Evolutionary conservation across 2,329 filamentous ascomycete genomes (phyloP), one percentile per base, ranked within the genome.

Genomic region (Sclerotinia subarctica): DNA sequence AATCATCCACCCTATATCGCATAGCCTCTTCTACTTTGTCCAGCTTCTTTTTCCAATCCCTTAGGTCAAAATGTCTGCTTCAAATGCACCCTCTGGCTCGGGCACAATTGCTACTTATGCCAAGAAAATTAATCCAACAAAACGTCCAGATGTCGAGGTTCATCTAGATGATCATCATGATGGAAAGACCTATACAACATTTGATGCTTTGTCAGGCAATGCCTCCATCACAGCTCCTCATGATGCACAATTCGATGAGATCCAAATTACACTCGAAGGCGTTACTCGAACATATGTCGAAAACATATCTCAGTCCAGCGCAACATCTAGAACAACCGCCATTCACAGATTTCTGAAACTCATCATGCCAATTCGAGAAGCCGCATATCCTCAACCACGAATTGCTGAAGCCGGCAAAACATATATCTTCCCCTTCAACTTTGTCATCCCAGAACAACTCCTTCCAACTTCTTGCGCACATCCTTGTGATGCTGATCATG

Each of bases 331-430:
- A 35, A 75, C 72, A 11, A 74, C 70, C 15, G 75, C 76, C 15
- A 51, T 68, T 17, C 77, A 78, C 70, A 75, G 71, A 64, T 77
- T 77, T 59, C 67, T 78, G 44, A 77, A 74, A 38, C 66, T 78
- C 60, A 62, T 68, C 46, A 78, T 78, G 77, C 77, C 77, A n/a
- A 71, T 78, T 32, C 62, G 66, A 54, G 72, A 76, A 38, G 69
- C 70, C 13, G 67, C 72, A 1, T 77, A 77, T 62, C 74, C 76
- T 51, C 73, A 73, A 56, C 73, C 72, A 58, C 68, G 74, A 66
- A 69, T 77, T 46, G 73, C 73, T 24, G 75, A 76, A 64, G 73
- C 74, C 26, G 76, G 76, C 7, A 70, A 69, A 26, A 77, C 73
- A 15, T 75, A 76, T 53, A 73, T 62, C 7, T 77, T 77, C 32